These are phyloP conservation scores for Arthrobotrys sinensis DNA, from an alignment of 2,329 filamentous ascomycete genomes.

Conservation along the genomic window DNA sequence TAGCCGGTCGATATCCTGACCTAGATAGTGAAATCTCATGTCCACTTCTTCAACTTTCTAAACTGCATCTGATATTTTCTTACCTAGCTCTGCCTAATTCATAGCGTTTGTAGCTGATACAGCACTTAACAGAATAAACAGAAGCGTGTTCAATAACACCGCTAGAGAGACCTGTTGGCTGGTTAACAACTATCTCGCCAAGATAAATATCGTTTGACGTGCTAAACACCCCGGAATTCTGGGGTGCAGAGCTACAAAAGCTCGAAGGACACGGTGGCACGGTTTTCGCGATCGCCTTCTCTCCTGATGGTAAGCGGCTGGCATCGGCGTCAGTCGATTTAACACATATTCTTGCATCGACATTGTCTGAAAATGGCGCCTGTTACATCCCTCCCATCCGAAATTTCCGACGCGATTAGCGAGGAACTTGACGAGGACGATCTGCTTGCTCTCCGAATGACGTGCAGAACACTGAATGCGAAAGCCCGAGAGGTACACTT, in stretches of 20 bases:
- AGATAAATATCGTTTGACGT: constrained; percentile 30
- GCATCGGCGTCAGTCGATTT: neutral
- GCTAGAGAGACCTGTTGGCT: constrained; percentile 6
- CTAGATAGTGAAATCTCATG: constrained; percentile 7
- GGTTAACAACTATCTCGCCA: constrained; percentile 10
- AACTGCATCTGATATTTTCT: constrained; percentile 10
- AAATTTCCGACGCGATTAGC: constrained; percentile 12
- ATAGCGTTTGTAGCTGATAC: constrained; percentile 9
- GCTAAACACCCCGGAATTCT: constrained; percentile 2
- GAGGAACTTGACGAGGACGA: constrained; percentile 33
- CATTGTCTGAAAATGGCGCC: too few species aligned
- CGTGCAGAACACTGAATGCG: constrained; percentile 27
- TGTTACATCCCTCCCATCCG: neutral
- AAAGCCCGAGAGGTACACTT: constrained; percentile 28
- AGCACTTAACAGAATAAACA: constrained; percentile 7
- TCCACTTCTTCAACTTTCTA: constrained; percentile 17
- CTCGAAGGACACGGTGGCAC: neutral
- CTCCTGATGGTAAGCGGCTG: neutral
- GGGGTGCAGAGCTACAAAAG: neutral
- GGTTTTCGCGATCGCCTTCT: neutral
- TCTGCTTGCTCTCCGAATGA: constrained; percentile 29
- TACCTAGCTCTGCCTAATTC: too few species aligned
- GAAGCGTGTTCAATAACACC: constrained; percentile 22
- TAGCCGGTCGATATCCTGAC: constrained; percentile 13
- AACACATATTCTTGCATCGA: too few species aligned